phyloP scores from a whole-genome alignment of 257 asterid species.

The Solanum bukasovii region DNA sequence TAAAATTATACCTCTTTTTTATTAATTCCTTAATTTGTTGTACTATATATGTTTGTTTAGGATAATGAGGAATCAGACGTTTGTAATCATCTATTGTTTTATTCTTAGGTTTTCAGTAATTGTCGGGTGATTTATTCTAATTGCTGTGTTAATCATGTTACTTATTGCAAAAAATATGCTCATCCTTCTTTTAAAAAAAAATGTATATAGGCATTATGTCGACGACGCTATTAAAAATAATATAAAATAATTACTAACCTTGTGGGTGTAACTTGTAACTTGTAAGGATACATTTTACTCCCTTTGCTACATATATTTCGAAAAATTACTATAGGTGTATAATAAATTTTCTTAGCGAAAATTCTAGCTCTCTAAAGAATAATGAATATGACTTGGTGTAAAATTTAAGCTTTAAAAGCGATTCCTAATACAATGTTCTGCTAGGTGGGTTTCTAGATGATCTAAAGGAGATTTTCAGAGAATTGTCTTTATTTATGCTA shows the following conservation, averaged over 20 bases:
- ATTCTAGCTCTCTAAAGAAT: neutral
- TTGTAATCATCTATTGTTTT: neutral
- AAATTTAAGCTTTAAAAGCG: neutral
- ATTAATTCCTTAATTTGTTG: neutral
- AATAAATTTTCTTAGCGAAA: neutral
- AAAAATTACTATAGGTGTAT: neutral
- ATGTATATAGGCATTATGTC: neutral
- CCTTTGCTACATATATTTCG: neutral
- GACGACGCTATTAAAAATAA: neutral
- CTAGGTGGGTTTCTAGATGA: neutral
- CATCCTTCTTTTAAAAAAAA: neutral
- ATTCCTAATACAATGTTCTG: neutral
- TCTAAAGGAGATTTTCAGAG: neutral
- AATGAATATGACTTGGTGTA: neutral
- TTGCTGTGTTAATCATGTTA: neutral
- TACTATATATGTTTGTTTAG: neutral
- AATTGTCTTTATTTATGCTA: neutral
- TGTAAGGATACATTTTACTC: neutral
- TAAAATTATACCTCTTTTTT: neutral
- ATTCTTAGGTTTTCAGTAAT: neutral
- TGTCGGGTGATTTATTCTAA: conserved; percentile 2
- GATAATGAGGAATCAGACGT: neutral
- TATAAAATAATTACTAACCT: neutral
- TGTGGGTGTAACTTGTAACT: neutral
- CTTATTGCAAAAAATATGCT: neutral